Percentiles rank a stretch among this genome's conserved stretches.
Conservation (phyloP, 768 basidiomycete species). For the Flagelloscypha sp. region DNA sequence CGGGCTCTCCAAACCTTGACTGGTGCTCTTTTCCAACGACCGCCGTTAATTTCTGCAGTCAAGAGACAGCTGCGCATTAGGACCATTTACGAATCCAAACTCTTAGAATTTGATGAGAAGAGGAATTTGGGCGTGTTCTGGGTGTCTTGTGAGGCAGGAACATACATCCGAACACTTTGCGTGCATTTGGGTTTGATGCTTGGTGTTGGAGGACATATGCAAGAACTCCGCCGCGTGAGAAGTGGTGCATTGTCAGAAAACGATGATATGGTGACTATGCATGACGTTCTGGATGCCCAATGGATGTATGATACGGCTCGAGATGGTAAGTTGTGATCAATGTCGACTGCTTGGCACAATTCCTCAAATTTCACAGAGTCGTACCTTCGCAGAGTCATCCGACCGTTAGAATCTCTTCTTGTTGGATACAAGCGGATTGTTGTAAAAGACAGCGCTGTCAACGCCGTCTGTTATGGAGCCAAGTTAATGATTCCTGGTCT, state of each 20-base stretch:
- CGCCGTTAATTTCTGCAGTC: conserved; percentile 97
- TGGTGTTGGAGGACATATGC: conserved; percentile 99
- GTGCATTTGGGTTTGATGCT: conserved; percentile 91
- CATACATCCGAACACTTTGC: conserved; percentile 93
- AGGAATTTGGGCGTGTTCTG: conserved; percentile 95
- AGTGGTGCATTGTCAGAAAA: conserved; percentile 96
- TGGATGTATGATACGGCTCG: conserved; percentile 97
- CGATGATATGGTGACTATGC: conserved; percentile 99
- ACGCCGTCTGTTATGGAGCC: conserved; percentile 98
- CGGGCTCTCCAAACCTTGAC: conserved; percentile 94
- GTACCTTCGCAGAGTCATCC: conserved; percentile 90
- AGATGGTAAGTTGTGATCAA: conserved; percentile 55
- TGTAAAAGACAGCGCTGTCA: conserved; percentile 98
- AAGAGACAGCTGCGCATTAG: conserved; percentile 96
- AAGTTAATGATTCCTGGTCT: conserved; percentile 99
- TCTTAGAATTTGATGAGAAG: conserved; percentile 96
- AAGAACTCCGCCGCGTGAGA: conserved; percentile 90
- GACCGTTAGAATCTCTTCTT: conserved; percentile 88
- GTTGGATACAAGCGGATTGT: conserved; percentile 98
- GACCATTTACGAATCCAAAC: conserved; percentile 92
- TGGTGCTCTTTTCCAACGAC: conserved; percentile 97
- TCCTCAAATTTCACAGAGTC: conserved; percentile 53
- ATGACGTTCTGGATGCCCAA: conserved; percentile 97
- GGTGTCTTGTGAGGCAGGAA: conserved; percentile 98
- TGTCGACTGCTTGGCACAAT: neutral